Conservation (phyloP, 257 asterid genomes). For the Haberlea rhodopensis region DNA sequence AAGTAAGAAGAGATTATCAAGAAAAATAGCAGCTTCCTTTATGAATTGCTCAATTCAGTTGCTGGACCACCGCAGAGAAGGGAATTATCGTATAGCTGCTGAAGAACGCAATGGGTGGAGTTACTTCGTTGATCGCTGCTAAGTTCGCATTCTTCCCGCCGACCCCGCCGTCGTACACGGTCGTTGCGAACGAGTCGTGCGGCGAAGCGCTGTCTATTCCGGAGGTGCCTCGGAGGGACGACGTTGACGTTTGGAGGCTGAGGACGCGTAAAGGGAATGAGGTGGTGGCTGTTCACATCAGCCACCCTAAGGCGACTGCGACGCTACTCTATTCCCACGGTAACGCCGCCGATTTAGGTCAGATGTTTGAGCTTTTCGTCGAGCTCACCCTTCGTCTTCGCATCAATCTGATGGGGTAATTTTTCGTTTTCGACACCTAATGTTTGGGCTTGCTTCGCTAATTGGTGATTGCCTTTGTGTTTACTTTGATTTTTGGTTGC, state of each 20-base stretch:
- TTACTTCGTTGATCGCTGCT: slow-evolving; percentile 95
- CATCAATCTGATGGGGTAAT: too few species aligned
- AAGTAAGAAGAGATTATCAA: not conserved
- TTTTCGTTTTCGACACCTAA: not conserved
- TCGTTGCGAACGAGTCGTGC: slow-evolving; percentile 53
- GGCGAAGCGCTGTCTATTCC: slow-evolving; percentile 61
- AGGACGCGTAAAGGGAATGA: slow-evolving; percentile 90
- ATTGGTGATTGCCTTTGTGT: too few species aligned
- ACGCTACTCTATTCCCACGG: too few species aligned
- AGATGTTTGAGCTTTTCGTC: too few species aligned
- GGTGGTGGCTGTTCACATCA: slow-evolving; percentile 76
- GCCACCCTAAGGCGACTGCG: slow-evolving; percentile 80
- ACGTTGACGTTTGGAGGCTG: slow-evolving; percentile 69
- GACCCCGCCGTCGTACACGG: slow-evolving; percentile 88
- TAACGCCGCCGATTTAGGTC: too few species aligned
- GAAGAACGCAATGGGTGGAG: slow-evolving; percentile 69
- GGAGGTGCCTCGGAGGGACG: slow-evolving; percentile 76
- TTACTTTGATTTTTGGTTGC: too few species aligned
- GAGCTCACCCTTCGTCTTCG: too few species aligned
- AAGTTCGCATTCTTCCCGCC: slow-evolving; percentile 98
- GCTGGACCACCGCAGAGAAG: slow-evolving; percentile 32
- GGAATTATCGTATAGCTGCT: slow-evolving; percentile 23
- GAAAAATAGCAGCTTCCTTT: slow-evolving; percentile 35
- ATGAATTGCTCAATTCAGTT: slow-evolving; percentile 39
- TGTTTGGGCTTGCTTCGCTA: too few species aligned